These are phyloP conservation scores for Beauveria brongniartii DNA, from an alignment of 2,329 filamentous ascomycete species.

Conservation along the genomic window DNA sequence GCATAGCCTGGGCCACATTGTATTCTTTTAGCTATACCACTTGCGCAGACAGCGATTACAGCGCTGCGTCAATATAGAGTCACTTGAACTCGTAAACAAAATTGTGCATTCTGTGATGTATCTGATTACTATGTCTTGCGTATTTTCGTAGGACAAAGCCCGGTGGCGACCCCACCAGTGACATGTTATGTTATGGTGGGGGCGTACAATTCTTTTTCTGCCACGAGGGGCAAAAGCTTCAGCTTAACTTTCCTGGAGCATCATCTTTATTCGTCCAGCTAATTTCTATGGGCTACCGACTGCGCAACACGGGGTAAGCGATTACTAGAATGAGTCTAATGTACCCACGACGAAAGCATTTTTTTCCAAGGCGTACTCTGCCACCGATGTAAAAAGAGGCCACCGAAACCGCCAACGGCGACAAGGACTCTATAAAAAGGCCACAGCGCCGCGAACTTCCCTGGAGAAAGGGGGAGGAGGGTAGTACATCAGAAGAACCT, in stretches of 20 bases:
- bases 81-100: neutral
- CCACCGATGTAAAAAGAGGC: neutral
- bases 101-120: neutral
- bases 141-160: neutral
- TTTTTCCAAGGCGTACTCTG: neutral
- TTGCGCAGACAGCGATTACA: conserved; percentile 11
- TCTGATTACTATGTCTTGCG: neutral
- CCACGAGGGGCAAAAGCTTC: neutral
- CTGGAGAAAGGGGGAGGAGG: neutral
- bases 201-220: neutral
- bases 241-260: neutral
- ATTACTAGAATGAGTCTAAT: neutral
- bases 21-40: conserved; percentile 14
- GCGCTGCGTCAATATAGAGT: conserved; percentile 16
- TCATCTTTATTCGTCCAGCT: neutral
- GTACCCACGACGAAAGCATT: neutral
- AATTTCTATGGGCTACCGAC: neutral
- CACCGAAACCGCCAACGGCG: neutral
- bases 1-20: neutral
- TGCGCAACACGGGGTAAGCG: neutral
- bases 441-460: no score
- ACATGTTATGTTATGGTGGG: neutral
- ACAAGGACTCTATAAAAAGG: no score
- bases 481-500: neutral
- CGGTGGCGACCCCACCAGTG: neutral